A percentile compares a stretch with the other conserved stretches of the same genome.
These are phyloP conservation scores for Penicillium sclerotigenum DNA, from an alignment of 2,329 filamentous ascomycete genomes.

Conservation along the genomic window DNA sequence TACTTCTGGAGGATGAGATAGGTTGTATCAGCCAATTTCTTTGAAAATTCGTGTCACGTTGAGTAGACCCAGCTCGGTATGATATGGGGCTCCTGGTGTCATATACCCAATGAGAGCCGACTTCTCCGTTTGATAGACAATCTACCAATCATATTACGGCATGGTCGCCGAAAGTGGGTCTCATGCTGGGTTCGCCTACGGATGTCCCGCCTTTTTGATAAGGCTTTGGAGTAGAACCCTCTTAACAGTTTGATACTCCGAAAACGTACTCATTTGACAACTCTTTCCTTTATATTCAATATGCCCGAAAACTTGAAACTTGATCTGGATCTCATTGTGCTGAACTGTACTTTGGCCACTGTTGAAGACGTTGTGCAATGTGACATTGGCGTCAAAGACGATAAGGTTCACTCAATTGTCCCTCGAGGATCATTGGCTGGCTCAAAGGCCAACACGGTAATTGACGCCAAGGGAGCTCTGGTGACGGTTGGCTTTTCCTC, in stretches of 20 bases:
- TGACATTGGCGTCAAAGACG: constrained; percentile 14
- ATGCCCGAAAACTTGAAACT: neutral
- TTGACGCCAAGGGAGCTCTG: constrained; percentile 9
- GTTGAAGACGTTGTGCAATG: neutral
- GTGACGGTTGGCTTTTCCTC: neutral
- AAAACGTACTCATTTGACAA: neutral
- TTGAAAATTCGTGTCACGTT: too few relatives aligned
- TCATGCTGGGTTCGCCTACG: neutral
- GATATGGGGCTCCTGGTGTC: too few relatives aligned
- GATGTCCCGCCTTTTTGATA: neutral
- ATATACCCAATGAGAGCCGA: too few relatives aligned
- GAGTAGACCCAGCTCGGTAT: too few relatives aligned
- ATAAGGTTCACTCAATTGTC: constrained; percentile 8
- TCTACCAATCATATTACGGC: too few relatives aligned
- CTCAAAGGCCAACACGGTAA: neutral
- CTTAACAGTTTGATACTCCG: neutral
- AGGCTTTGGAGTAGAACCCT: too few relatives aligned
- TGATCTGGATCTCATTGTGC: neutral
- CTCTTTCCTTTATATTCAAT: neutral
- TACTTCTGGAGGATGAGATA: too few relatives aligned
- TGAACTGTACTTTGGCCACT: neutral
- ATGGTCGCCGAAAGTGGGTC: too few relatives aligned
- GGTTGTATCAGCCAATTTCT: too few relatives aligned
- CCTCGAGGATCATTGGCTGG: constrained; percentile 1
- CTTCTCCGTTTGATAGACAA: too few relatives aligned